A percentile compares a stretch with the other conserved stretches of the same genome.
phyloP scores from a whole-genome alignment of 306 rosid genomes.

The Quercus aquifolioides region DNA sequence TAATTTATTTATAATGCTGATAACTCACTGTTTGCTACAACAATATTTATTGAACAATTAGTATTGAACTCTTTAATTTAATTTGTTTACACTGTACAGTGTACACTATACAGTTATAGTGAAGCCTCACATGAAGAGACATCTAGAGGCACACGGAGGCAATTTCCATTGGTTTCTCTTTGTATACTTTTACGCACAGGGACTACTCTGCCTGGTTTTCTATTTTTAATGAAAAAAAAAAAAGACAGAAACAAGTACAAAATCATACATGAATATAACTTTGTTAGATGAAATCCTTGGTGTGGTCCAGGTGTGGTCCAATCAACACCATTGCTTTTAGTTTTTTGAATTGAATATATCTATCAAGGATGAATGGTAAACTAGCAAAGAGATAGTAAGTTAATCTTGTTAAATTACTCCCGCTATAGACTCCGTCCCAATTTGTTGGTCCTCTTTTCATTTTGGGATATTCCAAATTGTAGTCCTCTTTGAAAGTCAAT shows the following conservation, averaged over 20 bases:
- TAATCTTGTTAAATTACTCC: background rate
- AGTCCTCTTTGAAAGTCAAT: too few species aligned
- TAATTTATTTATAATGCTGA: background rate
- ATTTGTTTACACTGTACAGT: background rate
- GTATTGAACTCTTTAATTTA: background rate
- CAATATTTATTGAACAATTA: background rate
- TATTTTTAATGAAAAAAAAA: background rate
- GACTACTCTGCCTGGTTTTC: background rate
- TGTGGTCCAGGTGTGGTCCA: background rate
- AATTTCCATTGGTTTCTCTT: background rate
- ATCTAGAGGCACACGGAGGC: background rate
- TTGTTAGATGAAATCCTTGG: background rate
- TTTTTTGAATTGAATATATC: background rate
- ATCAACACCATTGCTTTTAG: background rate
- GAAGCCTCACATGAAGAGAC: background rate
- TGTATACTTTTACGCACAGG: background rate
- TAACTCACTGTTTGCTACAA: background rate
- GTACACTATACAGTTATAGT: background rate
- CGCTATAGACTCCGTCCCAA: too few species aligned
- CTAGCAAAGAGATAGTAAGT: background rate
- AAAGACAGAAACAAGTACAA: background rate
- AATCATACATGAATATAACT: background rate
- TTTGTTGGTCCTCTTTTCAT: too few species aligned
- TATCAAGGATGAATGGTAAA: background rate
- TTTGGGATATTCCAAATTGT: too few species aligned